Conservation (phyloP, 768 basidiomycete genomes). For the Naganishia randhawae region DNA sequence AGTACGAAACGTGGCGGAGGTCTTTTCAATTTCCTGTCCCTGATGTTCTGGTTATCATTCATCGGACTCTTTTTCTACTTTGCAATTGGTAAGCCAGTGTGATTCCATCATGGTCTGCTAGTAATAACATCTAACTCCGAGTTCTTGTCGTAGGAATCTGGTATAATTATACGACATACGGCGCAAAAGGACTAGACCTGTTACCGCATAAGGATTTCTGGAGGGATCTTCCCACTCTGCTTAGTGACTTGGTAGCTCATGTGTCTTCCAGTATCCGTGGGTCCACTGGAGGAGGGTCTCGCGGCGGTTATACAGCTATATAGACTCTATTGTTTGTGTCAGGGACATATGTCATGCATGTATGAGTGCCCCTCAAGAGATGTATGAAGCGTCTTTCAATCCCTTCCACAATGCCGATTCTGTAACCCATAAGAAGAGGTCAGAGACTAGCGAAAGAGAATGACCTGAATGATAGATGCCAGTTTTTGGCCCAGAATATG, state of each 20-base stretch:
- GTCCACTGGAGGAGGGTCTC: constrained; percentile 29
- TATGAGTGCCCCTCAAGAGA: too few relatives aligned
- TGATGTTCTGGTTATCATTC: constrained; percentile 44
- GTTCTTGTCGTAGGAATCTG: constrained; percentile 42
- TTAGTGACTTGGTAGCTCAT: constrained; percentile 42
- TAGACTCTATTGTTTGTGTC: background rate
- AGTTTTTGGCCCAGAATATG: too few relatives aligned
- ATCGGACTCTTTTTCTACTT: constrained; percentile 42
- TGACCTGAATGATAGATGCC: too few relatives aligned
- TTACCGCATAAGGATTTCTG: constrained; percentile 51
- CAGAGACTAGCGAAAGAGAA: too few relatives aligned
- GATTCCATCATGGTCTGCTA: background rate
- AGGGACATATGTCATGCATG: background rate
- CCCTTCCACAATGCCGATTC: too few relatives aligned
- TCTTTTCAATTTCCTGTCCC: constrained; percentile 38
- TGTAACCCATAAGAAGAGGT: too few relatives aligned
- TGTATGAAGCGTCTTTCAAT: too few relatives aligned
- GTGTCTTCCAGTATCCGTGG: constrained; percentile 43
- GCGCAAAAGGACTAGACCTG: constrained; percentile 49
- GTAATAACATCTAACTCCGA: background rate
- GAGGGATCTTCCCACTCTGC: constrained; percentile 42
- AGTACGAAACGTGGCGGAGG: constrained; percentile 37
- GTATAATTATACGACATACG: constrained; percentile 52
- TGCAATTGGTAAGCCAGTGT: constrained; percentile 41
- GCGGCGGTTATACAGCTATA: constrained; percentile 27